Conservation (phyloP, 2,329 filamentous ascomycete genomes). For the Scedosporium apiospermum region DNA sequence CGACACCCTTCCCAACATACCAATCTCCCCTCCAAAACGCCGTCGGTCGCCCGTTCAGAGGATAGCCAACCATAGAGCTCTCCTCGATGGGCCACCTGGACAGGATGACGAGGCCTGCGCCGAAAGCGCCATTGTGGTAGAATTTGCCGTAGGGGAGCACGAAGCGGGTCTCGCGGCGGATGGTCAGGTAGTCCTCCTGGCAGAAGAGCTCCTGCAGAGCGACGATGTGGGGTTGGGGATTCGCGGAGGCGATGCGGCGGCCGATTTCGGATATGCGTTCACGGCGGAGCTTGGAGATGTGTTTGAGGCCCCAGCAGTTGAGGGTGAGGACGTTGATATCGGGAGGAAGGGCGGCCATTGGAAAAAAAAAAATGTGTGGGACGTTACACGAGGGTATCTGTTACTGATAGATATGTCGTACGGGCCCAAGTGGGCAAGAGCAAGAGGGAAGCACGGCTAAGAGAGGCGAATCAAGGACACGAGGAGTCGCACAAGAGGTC, state of each 20-base stretch:
- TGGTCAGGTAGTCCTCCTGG: constrained; percentile 69
- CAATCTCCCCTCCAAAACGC: constrained; percentile 93
- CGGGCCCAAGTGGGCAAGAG: neutral
- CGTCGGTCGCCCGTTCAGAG: constrained; percentile 86
- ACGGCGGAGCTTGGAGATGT: constrained; percentile 66
- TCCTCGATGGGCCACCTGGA: constrained; percentile 89
- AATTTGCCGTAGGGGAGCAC: constrained; percentile 87
- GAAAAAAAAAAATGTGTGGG: neutral
- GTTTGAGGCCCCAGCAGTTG: constrained; percentile 96
- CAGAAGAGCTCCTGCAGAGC: constrained; percentile 96
- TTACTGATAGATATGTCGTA: constrained; percentile 5
- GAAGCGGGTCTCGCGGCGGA: constrained; percentile 62
- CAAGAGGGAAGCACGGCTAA: neutral
- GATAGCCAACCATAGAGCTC: constrained; percentile 75
- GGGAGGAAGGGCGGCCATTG: constrained; percentile 10
- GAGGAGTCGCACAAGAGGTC: neutral
- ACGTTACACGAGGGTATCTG: neutral
- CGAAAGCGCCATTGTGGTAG: constrained; percentile 83
- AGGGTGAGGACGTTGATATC: constrained; percentile 75
- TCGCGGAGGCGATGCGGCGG: constrained; percentile 58
- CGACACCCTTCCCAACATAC: constrained; percentile 93
- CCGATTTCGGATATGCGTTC: constrained; percentile 80
- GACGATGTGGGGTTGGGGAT: constrained; percentile 71
- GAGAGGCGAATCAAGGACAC: neutral
- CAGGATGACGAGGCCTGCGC: constrained; percentile 79